Conservation (phyloP, 139 green algal genomes). For the Chlamydomonas schloesseri region DNA sequence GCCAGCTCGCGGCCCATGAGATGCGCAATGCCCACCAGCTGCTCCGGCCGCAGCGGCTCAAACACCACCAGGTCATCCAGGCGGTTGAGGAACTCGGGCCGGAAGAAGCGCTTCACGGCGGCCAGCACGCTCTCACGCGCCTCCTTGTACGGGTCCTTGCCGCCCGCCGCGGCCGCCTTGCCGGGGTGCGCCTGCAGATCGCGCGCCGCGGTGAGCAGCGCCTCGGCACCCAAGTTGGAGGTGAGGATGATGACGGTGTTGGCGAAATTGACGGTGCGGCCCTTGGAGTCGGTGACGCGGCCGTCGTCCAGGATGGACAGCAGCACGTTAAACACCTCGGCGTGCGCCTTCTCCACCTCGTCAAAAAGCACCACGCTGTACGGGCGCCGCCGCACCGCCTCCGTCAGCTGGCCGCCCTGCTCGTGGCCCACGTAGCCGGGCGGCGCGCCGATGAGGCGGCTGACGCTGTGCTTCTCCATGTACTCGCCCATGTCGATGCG, state of each 20-base stretch:
- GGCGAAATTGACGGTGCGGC: slow-evolving; percentile 92
- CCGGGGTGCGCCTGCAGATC: background rate
- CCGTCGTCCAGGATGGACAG: slow-evolving; percentile 93
- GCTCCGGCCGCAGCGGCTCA: slow-evolving; percentile 58
- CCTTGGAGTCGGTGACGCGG: slow-evolving; percentile 87
- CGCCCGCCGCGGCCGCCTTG: background rate
- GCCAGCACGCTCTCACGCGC: slow-evolving; percentile 12
- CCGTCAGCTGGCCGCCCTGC: slow-evolving; percentile 63
- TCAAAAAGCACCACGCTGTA: background rate
- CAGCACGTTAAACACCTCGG: slow-evolving; percentile 91
- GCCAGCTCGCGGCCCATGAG: slow-evolving; percentile 26
- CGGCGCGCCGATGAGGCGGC: slow-evolving; percentile 88
- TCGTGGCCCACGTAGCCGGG: slow-evolving; percentile 77
- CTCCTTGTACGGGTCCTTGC: background rate
- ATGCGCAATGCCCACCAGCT: slow-evolving; percentile 13
- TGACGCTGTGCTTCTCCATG: slow-evolving; percentile 95
- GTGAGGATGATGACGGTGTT: slow-evolving; percentile 98
- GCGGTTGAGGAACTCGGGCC: slow-evolving; percentile 91
- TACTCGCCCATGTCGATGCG: slow-evolving; percentile 98
- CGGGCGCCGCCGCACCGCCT: background rate
- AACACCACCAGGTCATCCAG: slow-evolving; percentile 94
- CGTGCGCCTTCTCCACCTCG: slow-evolving; percentile 58
- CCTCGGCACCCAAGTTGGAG: slow-evolving; percentile 86
- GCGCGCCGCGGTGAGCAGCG: slow-evolving; percentile 47
- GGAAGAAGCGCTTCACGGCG: slow-evolving; percentile 64